Base-by-base conservation (phyloP, 495 filamentous ascomycete genomes). In the Aspergillus affinis region DNA sequence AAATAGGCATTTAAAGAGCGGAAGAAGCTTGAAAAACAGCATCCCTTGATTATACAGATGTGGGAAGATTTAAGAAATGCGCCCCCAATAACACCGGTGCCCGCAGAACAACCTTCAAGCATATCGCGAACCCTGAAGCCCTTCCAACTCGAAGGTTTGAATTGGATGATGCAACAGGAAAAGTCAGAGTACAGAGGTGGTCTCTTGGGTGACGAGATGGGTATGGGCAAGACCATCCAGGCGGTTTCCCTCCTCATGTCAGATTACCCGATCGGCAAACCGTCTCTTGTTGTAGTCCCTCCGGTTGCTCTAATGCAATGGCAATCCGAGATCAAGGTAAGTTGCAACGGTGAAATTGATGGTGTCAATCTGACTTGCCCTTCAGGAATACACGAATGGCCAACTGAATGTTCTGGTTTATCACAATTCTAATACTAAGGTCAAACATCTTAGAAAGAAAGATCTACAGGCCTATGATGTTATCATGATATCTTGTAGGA, bases 151-250 rank as follows among this genome's bases (percentile, higher is more conserved):
- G 89, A 97, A 72, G 94, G 94, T 7, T 75, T 98, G 44, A 86
- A 91, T 59, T 98, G 94, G 94, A 93, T 98, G 90, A 86, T 82
- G 59, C 83, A 78, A 48, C 95, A 97, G 78, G 94, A 98, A 67
- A 78, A 89, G 70, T 89, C 88, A 2, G 70, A 86, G 55, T 98
- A 91, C 78, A 88, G 85, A 61, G 94, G 94, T 36, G 94, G 94
- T 10, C 78, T 98, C 27, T 79, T 98, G 6, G 94, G 93, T 49
- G 94, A 98, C 66, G 92, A 96, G 70, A 97, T 97, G 92, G 92
- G 92, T 19, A 94, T 98, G 83, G 94, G 94, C 29, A 98, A 98
- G 79, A 98, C 94, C 0, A 97, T 98, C 45, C 94, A 98, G 70
- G 92, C 94, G 2, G 92, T 98, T 7, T 95, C 93, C 9, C 81